Percentiles rank a stretch among this genome's conserved stretches.
Evolutionary conservation across 345 rosid species (phyloP).

Genomic region (Rhodomyrtus tomentosa): DNA sequence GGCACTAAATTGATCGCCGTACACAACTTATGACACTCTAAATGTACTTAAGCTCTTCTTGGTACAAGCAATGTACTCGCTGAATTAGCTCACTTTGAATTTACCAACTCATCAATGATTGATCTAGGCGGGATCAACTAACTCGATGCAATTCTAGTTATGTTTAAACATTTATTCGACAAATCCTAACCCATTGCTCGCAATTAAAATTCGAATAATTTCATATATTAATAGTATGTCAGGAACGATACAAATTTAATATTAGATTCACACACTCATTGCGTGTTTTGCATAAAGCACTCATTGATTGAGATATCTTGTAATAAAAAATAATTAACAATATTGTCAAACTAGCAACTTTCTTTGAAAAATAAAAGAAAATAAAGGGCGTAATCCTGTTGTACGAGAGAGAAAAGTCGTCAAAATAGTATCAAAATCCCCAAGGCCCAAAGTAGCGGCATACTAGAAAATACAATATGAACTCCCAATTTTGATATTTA

Average conservation of each 20-base stretch:
- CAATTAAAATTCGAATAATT: neutral
- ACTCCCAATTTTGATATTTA: neutral
- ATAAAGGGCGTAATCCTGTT: neutral
- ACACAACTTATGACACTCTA: too few relatives aligned
- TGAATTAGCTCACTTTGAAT: neutral
- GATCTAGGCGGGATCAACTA: neutral
- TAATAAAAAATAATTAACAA: too few relatives aligned
- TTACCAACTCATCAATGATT: neutral
- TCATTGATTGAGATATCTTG: too few relatives aligned
- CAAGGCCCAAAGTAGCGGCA: neutral
- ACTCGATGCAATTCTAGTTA: neutral
- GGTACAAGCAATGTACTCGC: too few relatives aligned
- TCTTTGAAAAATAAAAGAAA: neutral
- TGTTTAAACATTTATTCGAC: neutral
- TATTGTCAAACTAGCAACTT: too few relatives aligned
- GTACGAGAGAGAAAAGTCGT: neutral
- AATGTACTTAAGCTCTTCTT: too few relatives aligned
- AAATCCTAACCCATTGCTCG: neutral
- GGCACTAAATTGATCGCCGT: too few relatives aligned
- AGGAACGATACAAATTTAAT: too few relatives aligned
- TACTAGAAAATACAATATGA: neutral
- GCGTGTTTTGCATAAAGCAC: too few relatives aligned
- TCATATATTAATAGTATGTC: too few relatives aligned
- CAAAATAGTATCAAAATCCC: neutral
- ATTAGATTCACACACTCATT: too few relatives aligned